phyloP scores from a whole-genome alignment of 768 basidiomycete genomes.

The Lactarius evosmus region DNA sequence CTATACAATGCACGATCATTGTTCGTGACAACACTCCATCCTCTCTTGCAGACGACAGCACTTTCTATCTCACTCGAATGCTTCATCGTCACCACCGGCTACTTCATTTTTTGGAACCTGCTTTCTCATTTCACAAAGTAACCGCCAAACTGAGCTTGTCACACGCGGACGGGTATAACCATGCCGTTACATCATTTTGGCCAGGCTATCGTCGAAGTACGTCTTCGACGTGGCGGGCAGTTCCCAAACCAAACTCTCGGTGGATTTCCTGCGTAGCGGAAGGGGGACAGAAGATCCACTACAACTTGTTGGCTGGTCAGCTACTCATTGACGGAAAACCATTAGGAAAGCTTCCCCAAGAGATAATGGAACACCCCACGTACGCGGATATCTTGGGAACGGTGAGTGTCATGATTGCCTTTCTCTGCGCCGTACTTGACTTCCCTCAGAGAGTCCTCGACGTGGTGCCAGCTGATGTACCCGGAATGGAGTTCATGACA shows the following conservation, averaged over 20 bases:
- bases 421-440: not conserved
- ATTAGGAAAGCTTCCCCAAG: conserved; percentile 38
- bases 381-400: conserved; percentile 40
- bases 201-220: not conserved
- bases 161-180: not conserved
- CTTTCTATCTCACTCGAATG: not conserved
- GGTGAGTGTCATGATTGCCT: conserved; percentile 20
- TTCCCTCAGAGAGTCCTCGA: conserved; percentile 8
- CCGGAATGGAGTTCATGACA: conserved; percentile 18
- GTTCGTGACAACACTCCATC: conserved; percentile 16
- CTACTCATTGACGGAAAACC: conserved; percentile 44
- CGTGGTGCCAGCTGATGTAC: conserved; percentile 10
- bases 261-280: conserved; percentile 1
- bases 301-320: conserved; percentile 42
- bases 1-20: conserved; percentile 15
- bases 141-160: not conserved
- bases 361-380: conserved; percentile 35
- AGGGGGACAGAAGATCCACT: conserved; percentile 30
- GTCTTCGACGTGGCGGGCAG: not conserved
- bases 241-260: conserved; percentile 5
- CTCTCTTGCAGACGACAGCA: not conserved
- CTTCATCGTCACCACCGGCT: conserved; percentile 13
- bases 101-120: conserved; percentile 10
- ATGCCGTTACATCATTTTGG: conserved; percentile 1
- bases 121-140: not conserved